phyloP scores from a whole-genome alignment of 1,284 basidiomycete species.

The Cutaneotrichosporon cavernicola region DNA sequence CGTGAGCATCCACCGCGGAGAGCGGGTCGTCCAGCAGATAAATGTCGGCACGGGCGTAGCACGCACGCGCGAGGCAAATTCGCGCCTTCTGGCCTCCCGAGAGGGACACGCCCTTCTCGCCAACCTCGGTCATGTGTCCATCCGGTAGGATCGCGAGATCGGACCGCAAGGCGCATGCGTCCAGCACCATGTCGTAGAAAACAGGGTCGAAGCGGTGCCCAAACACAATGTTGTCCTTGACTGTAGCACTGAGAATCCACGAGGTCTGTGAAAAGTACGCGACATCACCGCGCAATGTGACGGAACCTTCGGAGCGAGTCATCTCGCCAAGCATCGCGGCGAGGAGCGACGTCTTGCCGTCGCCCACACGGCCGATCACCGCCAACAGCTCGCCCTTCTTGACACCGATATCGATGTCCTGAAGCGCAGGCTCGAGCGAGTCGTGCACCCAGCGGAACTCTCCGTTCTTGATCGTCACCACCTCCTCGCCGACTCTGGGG shows the following conservation, averaged over 20 bases:
- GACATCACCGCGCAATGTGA: slow-evolving; percentile 70
- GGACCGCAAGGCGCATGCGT: slow-evolving; percentile 77
- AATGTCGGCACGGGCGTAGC: slow-evolving; percentile 62
- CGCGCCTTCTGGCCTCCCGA: slow-evolving; percentile 65
- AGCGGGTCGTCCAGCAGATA: slow-evolving; percentile 61
- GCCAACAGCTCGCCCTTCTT: slow-evolving; percentile 84
- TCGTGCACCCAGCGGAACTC: slow-evolving; percentile 74
- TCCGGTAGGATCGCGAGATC: slow-evolving; percentile 73
- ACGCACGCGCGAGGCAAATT: slow-evolving; percentile 60
- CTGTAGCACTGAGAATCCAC: slow-evolving; percentile 80
- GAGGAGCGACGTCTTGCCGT: slow-evolving; percentile 70
- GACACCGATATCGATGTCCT: slow-evolving; percentile 72
- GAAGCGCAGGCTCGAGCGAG: slow-evolving; percentile 63
- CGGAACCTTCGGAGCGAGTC: slow-evolving; percentile 70
- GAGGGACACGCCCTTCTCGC: slow-evolving; percentile 60
- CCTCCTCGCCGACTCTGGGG: slow-evolving; percentile 64
- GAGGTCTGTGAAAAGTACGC: slow-evolving; percentile 88
- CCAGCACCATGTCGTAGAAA: slow-evolving; percentile 45
- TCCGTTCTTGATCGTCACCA: slow-evolving; percentile 68
- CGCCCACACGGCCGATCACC: slow-evolving; percentile 85
- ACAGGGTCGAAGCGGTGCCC: slow-evolving; percentile 79
- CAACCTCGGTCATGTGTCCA: slow-evolving; percentile 73
- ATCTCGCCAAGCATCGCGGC: slow-evolving; percentile 71
- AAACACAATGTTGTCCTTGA: slow-evolving; percentile 87
- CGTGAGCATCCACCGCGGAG: slow-evolving; percentile 65